Evolutionary conservation across 1,284 basidiomycete species (phyloP).

Genomic region (Tilletia walkeri): DNA sequence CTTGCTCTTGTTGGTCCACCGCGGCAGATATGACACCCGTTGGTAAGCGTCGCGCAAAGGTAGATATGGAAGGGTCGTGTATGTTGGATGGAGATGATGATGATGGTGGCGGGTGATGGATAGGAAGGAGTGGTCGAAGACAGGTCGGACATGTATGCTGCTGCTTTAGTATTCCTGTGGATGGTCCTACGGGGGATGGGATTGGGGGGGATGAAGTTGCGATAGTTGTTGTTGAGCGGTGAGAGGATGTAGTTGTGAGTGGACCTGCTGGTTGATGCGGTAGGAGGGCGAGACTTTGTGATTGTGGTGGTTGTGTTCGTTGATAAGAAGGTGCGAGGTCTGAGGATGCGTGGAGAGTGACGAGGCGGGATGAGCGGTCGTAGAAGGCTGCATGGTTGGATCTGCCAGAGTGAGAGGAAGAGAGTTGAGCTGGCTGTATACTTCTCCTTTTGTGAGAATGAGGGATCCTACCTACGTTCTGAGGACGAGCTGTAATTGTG

Average conservation of each 20-base stretch:
- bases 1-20: conserved; percentile 4
- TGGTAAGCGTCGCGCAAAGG: background rate
- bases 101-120: too few species aligned
- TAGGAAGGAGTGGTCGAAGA: conserved; percentile 23
- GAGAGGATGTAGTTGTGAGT: conserved; percentile 2
- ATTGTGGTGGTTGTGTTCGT: background rate
- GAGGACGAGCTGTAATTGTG: conserved; percentile 40
- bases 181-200: background rate
- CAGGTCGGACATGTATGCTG: conserved; percentile 30
- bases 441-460: background rate
- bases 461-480: conserved; percentile 26
- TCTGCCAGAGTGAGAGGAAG: conserved; percentile 7
- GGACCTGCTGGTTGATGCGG: conserved; percentile 9
- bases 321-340: background rate
- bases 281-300: background rate
- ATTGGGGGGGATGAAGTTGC: background rate
- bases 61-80: background rate
- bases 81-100: too few species aligned
- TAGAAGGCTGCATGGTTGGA: conserved; percentile 41
- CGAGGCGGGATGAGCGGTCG: conserved; percentile 31
- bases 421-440: too few species aligned
- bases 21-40: too few species aligned
- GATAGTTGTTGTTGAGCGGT: background rate
- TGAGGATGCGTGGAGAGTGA: conserved; percentile 30
- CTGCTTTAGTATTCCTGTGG: background rate